These are phyloP conservation scores for Pyricularia sp. DNA, from an alignment of 2,329 filamentous ascomycete genomes.

Conservation along the genomic window DNA sequence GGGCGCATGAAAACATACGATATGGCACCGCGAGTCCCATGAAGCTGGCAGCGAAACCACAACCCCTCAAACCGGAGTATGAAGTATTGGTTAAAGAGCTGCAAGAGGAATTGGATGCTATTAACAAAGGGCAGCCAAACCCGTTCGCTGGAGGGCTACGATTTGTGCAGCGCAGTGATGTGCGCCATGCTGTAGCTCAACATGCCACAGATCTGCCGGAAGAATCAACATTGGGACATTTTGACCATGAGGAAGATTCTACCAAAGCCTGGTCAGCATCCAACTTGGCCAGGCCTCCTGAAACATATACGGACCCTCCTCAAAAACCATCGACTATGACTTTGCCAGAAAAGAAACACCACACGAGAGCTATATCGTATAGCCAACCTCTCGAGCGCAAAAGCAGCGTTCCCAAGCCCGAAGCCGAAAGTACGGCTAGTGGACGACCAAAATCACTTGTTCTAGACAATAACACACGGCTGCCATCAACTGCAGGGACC, in stretches of 20 bases:
- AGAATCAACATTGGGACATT: constrained; percentile 34
- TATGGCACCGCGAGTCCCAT: constrained; percentile 21
- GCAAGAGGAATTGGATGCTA: constrained; percentile 24
- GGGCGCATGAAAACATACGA: constrained; percentile 34
- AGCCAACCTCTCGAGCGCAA: neutral
- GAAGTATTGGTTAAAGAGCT: constrained; percentile 26
- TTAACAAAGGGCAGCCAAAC: constrained; percentile 8
- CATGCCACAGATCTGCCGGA: constrained; percentile 7
- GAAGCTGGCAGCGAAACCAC: constrained; percentile 13
- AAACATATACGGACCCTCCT: neutral
- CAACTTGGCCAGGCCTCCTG: neutral
- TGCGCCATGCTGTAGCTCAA: neutral
- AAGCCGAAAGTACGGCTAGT: neutral
- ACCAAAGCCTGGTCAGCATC: neutral
- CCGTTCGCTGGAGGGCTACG: constrained; percentile 1
- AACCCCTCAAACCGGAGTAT: constrained; percentile 27
- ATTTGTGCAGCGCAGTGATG: constrained; percentile 23
- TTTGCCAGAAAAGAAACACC: neutral
- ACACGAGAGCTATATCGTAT: neutral
- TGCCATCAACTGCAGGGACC: neutral
- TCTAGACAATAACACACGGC: neutral
- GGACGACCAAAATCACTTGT: neutral
- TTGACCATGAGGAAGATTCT: constrained; percentile 37
- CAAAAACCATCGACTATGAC: neutral
- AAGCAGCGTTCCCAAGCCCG: neutral